Evolutionary conservation across 2,329 filamentous ascomycete species (phyloP).

Genomic region (Sclerotinia glacialis): DNA sequence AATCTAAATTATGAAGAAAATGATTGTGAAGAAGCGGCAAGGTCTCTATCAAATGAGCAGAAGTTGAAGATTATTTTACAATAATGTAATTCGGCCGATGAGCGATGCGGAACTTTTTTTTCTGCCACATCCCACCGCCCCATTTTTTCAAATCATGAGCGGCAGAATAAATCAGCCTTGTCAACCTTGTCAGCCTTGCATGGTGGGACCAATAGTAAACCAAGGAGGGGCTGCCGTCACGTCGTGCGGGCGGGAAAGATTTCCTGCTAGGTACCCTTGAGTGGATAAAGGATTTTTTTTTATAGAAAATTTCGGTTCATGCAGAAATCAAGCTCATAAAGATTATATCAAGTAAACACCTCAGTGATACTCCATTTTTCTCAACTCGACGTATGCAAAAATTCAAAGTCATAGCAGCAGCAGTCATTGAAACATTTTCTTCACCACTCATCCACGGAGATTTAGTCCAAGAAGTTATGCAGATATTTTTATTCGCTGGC

Average conservation of each 20-base stretch:
- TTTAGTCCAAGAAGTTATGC: neutral
- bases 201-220: neutral
- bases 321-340: too few relatives aligned
- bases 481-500: neutral
- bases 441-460: neutral
- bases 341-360: too few relatives aligned
- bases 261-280: too few relatives aligned
- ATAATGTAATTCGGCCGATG: too few relatives aligned
- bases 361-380: neutral
- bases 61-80: conserved; percentile 1
- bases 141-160: neutral
- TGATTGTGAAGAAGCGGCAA: neutral
- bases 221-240: too few relatives aligned
- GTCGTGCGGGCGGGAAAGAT: too few relatives aligned
- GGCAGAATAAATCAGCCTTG: neutral
- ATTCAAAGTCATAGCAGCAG: neutral
- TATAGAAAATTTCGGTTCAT: too few relatives aligned
- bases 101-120: neutral
- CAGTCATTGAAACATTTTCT: neutral
- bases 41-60: neutral
- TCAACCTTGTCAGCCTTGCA: conserved; percentile 5
- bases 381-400: neutral
- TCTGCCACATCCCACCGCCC: conserved; percentile 1
- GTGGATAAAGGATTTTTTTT: too few relatives aligned
- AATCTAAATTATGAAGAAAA: neutral